These are phyloP conservation scores for Colletotrichum orchidophilum DNA, from an alignment of 2,329 filamentous ascomycete genomes.

Conservation along the genomic window DNA sequence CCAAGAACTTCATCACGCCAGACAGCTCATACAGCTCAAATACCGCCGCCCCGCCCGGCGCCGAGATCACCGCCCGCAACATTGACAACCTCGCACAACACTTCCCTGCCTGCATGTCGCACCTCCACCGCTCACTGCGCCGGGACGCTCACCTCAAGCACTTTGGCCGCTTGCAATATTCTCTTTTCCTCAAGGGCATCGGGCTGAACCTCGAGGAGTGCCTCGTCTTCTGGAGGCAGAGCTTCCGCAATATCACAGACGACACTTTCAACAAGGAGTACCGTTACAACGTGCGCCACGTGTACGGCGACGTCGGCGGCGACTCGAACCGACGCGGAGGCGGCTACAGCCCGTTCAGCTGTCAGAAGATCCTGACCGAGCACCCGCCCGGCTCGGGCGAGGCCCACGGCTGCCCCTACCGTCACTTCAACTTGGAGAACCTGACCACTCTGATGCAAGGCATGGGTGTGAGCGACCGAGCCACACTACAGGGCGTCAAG, in stretches of 20 bases:
- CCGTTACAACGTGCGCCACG: constrained; percentile 94
- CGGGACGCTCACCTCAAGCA: constrained; percentile 94
- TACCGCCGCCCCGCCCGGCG: constrained; percentile 72
- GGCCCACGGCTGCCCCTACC: constrained; percentile 94
- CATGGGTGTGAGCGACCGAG: constrained; percentile 81
- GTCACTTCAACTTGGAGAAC: constrained; percentile 91
- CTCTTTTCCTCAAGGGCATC: constrained; percentile 95
- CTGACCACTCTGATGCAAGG: constrained; percentile 78
- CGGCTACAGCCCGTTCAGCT: constrained; percentile 91
- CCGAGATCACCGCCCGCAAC: constrained; percentile 79
- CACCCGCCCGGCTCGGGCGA: constrained; percentile 88
- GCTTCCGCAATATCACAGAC: constrained; percentile 88
- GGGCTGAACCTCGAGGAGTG: constrained; percentile 92
- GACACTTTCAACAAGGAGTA: constrained; percentile 98
- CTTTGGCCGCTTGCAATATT: constrained; percentile 92
- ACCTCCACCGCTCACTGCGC: constrained; percentile 85
- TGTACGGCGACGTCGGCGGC: constrained; percentile 93
- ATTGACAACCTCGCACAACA: constrained; percentile 83
- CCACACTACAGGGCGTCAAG: constrained; percentile 81
- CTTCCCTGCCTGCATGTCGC: constrained; percentile 94
- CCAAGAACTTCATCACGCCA: constrained; percentile 93
- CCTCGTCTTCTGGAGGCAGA: constrained; percentile 88
- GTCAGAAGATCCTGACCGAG: constrained; percentile 94
- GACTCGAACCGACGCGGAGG: constrained; percentile 87
- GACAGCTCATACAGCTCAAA: constrained; percentile 79